phyloP scores from a whole-genome alignment of 2,329 filamentous ascomycete genomes.

The Cercospora canescens region DNA sequence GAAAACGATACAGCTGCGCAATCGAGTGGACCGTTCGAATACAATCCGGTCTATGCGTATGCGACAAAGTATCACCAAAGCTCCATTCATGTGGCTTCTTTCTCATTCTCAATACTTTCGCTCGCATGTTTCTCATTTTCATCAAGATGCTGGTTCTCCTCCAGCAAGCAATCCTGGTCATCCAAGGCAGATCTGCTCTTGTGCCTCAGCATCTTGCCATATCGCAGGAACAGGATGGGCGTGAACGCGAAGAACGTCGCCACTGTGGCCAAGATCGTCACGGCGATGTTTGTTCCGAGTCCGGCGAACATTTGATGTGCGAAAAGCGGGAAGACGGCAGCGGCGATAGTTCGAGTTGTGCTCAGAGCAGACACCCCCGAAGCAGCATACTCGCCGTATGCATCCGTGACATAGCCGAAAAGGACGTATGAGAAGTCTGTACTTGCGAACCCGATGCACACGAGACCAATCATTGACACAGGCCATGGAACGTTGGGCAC shows the following conservation, averaged over 20 bases:
- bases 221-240: conserved; percentile 24
- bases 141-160: conserved; percentile 23
- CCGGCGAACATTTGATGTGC: conserved; percentile 58
- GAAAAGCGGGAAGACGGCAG: conserved; percentile 57
- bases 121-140: conserved; percentile 4
- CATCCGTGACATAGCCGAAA: conserved; percentile 63
- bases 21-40: background rate
- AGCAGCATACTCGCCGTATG: conserved; percentile 60
- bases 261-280: conserved; percentile 35
- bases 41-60: background rate
- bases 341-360: conserved; percentile 55
- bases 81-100: too few species aligned
- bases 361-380: conserved; percentile 59
- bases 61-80: background rate
- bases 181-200: conserved; percentile 18
- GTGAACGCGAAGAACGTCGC: conserved; percentile 40
- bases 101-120: background rate
- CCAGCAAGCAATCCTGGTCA: conserved; percentile 17
- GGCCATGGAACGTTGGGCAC: conserved; percentile 23
- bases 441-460: conserved; percentile 28
- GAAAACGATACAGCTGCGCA: background rate
- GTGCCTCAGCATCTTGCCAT: conserved; percentile 14
- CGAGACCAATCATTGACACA: conserved; percentile 28
- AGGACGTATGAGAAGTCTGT: conserved; percentile 28
- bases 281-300: conserved; percentile 42